A percentile compares a stretch with the other conserved stretches of the same genome.
phyloP scores from a whole-genome alignment of 2,329 filamentous ascomycete species.

The Trichophyton mentagrophytes region DNA sequence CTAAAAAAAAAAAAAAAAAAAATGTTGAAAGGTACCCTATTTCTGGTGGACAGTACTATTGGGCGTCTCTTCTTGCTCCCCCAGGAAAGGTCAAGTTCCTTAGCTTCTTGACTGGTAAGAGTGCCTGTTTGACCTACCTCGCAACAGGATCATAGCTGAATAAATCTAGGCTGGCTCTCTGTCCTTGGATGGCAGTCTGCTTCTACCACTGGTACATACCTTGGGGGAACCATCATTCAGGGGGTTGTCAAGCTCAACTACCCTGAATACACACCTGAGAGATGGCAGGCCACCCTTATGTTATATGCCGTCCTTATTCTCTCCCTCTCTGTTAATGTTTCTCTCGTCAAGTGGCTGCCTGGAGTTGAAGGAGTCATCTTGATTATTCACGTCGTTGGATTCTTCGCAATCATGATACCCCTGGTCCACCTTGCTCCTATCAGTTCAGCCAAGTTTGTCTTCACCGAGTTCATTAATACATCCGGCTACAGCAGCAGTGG shows the following conservation, averaged over 20 bases:
- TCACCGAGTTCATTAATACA: not conserved
- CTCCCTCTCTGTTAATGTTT: constrained; percentile 18
- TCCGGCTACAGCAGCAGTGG: constrained; percentile 1
- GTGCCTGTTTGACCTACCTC: constrained; percentile 14
- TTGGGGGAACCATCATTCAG: constrained; percentile 23
- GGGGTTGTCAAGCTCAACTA: constrained; percentile 22
- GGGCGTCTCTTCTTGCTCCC: constrained; percentile 36
- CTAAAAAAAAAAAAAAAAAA: not conserved
- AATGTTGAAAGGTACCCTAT: constrained; percentile 25
- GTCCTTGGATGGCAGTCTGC: constrained; percentile 21
- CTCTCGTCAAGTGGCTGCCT: constrained; percentile 19
- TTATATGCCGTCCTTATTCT: constrained; percentile 24
- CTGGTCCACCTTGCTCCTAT: constrained; percentile 14
- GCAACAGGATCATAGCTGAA: constrained; percentile 17
- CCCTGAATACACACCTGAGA: constrained; percentile 20
- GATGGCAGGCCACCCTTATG: constrained; percentile 29
- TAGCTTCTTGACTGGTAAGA: constrained; percentile 27
- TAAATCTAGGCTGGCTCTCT: constrained; percentile 19
- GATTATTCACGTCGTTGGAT: constrained; percentile 28
- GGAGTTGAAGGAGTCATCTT: constrained; percentile 21
- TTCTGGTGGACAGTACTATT: constrained; percentile 30
- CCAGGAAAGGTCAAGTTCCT: constrained; percentile 29
- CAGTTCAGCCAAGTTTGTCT: not conserved
- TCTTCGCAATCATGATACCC: constrained; percentile 34
- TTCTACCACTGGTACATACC: constrained; percentile 18